Conservation (phyloP, 257 asterid species). For the Nicotiana noctiflora region DNA sequence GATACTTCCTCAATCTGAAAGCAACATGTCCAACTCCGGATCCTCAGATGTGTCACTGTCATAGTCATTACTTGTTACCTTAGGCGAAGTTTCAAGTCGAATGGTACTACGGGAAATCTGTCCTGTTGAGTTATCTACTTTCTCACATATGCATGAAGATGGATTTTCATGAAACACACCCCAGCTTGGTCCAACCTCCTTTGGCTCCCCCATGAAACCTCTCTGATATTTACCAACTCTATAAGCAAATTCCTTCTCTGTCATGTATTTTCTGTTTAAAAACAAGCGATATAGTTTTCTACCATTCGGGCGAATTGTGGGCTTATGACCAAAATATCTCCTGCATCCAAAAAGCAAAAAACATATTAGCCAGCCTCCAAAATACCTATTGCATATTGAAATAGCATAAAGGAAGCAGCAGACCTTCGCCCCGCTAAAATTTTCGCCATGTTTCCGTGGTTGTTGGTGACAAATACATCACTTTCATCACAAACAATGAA, state of each 20-base stretch:
- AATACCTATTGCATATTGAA: neutral
- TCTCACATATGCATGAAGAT: conserved; percentile 82
- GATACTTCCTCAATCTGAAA: conserved; percentile 50
- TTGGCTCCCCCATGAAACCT: conserved; percentile 92
- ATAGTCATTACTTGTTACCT: conserved; percentile 48
- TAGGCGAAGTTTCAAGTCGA: conserved; percentile 10
- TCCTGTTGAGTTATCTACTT: conserved; percentile 24
- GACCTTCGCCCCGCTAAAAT: conserved; percentile 94
- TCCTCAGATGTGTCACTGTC: conserved; percentile 46
- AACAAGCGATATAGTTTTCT: conserved; percentile 63
- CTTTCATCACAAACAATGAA: conserved; percentile 94
- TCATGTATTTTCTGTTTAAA: conserved; percentile 52
- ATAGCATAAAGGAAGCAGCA: conserved; percentile 6
- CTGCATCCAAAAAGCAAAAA: conserved; percentile 33
- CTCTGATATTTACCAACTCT: conserved; percentile 50
- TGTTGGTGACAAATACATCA: conserved; percentile 91
- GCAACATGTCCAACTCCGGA: conserved; percentile 71
- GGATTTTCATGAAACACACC: conserved; percentile 95
- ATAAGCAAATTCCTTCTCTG: conserved; percentile 69
- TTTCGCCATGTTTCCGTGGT: conserved; percentile 99
- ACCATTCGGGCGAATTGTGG: conserved; percentile 88
- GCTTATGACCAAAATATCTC: conserved; percentile 97
- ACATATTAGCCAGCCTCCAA: neutral
- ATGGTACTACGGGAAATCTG: neutral
- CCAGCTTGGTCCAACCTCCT: conserved; percentile 80